A percentile compares a stretch with the other conserved stretches of the same genome.
These are phyloP conservation scores for Cymbopogon citratus DNA, from an alignment of 176 grass and related monocot genomes.

Conservation along the genomic window DNA sequence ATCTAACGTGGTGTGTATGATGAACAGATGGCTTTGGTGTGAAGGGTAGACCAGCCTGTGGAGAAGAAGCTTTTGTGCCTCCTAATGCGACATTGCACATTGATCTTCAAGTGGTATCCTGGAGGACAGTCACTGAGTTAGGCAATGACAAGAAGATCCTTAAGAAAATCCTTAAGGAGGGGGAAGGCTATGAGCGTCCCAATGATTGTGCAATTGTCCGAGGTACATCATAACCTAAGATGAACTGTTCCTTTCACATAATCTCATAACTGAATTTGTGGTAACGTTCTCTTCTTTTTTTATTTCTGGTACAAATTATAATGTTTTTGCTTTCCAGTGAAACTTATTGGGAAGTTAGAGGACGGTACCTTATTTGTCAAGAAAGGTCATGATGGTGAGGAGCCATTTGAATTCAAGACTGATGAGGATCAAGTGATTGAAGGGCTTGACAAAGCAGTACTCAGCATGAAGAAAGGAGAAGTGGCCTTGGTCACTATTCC, in stretches of 20 bases:
- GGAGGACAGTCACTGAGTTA: conserved; percentile 68
- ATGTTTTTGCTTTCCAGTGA: conserved; percentile 37
- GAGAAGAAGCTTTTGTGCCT: conserved; percentile 46
- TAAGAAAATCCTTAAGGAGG: conserved; percentile 69
- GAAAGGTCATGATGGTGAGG: conserved; percentile 73
- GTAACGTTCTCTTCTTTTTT: neutral
- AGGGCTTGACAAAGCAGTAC: conserved; percentile 70
- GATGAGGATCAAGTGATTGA: conserved; percentile 83
- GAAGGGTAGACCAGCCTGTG: conserved; percentile 32
- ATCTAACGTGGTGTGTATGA: neutral
- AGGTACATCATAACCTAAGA: conserved; percentile 28
- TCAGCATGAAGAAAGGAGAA: conserved; percentile 80
- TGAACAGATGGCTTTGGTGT: conserved; percentile 77
- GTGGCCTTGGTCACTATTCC: conserved; percentile 60
- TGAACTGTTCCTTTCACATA: neutral
- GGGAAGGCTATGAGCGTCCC: conserved; percentile 67
- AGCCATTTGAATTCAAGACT: conserved; percentile 71
- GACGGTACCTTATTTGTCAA: conserved; percentile 75
- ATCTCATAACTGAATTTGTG: neutral
- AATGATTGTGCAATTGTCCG: conserved; percentile 62
- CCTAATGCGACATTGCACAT: conserved; percentile 52
- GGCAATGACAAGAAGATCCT: conserved; percentile 67
- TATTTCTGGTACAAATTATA: neutral
- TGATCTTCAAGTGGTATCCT: conserved; percentile 69
- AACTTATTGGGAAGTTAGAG: conserved; percentile 65